Percentiles rank a stretch among this genome's conserved stretches.
phyloP scores from a whole-genome alignment of 1,139 yeast genomes.

The Yamadazyma siamensis region DNA sequence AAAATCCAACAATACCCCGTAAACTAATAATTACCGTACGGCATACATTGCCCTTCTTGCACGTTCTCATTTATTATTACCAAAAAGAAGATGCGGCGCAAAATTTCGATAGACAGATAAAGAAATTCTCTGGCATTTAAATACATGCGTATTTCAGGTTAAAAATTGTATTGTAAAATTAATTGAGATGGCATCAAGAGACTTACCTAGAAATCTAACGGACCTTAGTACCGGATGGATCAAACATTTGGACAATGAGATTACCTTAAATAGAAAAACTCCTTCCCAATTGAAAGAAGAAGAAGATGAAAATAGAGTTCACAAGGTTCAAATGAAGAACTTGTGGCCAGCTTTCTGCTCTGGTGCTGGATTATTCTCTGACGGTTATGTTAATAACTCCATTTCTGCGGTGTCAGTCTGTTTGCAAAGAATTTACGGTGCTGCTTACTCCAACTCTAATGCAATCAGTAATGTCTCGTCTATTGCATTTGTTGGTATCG shows the following conservation, averaged over 20 bases:
- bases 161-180: no score
- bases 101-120: no score
- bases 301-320: conserved; percentile 14
- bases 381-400: conserved; percentile 85
- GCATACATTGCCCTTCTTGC: no score
- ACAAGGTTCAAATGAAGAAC: conserved; percentile 24
- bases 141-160: no score
- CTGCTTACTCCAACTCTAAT: conserved; percentile 53
- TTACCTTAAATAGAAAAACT: conserved; percentile 24
- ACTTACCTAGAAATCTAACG: conserved; percentile 43
- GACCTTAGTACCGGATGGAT: conserved; percentile 40
- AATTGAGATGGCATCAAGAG: conserved; percentile 45
- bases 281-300: conserved; percentile 22
- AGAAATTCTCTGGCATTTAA: no score
- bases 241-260: conserved; percentile 18
- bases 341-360: conserved; percentile 79
- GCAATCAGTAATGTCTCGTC: conserved; percentile 80
- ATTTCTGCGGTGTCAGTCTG: conserved; percentile 75
- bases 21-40: no score
- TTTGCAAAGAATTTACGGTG: conserved; percentile 61
- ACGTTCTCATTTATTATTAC: no score
- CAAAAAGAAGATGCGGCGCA: no score
- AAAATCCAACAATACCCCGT: no score
- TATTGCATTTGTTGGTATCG: conserved; percentile 90
- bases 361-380: conserved; percentile 89